These are phyloP conservation scores for Fermentozyma sake DNA, from an alignment of 1,139 yeast genomes.

Conservation along the genomic window DNA sequence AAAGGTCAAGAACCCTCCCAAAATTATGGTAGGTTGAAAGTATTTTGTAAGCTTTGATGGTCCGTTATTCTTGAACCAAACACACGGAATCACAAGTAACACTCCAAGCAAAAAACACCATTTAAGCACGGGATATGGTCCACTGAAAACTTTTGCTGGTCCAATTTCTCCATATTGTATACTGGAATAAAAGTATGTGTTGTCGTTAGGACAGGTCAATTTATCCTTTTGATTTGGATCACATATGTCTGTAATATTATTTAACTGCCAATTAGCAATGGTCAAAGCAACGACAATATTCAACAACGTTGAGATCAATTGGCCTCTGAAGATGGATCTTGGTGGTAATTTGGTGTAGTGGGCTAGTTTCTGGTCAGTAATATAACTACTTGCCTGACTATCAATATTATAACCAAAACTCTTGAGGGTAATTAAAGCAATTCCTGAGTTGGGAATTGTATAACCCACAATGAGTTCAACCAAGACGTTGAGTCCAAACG, in stretches of 20 bases:
- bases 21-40: slow-evolving; percentile 45
- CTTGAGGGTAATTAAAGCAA: slow-evolving; percentile 55
- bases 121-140: slow-evolving; percentile 45
- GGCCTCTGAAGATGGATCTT: slow-evolving; percentile 56
- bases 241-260: slow-evolving; percentile 46
- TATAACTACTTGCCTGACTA: slow-evolving; percentile 58
- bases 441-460: slow-evolving; percentile 60
- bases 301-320: slow-evolving; percentile 41
- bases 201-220: slow-evolving; percentile 48
- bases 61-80: slow-evolving; percentile 31
- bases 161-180: slow-evolving; percentile 67
- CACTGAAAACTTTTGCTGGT: slow-evolving; percentile 50
- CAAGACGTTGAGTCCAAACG: slow-evolving; percentile 52
- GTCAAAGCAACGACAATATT: slow-evolving; percentile 48
- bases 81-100: slow-evolving; percentile 39
- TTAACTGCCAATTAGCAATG: slow-evolving; percentile 51
- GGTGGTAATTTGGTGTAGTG: slow-evolving; percentile 63
- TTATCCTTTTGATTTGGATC: slow-evolving; percentile 33
- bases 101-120: slow-evolving; percentile 55
- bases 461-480: slow-evolving; percentile 61
- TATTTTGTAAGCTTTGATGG: slow-evolving; percentile 26
- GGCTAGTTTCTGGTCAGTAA: slow-evolving; percentile 54
- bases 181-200: slow-evolving; percentile 48
- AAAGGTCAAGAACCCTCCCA: slow-evolving; percentile 42
- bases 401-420: slow-evolving; percentile 58